Conservation (phyloP, 305 asterid species). For the Fraxinus xanthoxyloides region DNA sequence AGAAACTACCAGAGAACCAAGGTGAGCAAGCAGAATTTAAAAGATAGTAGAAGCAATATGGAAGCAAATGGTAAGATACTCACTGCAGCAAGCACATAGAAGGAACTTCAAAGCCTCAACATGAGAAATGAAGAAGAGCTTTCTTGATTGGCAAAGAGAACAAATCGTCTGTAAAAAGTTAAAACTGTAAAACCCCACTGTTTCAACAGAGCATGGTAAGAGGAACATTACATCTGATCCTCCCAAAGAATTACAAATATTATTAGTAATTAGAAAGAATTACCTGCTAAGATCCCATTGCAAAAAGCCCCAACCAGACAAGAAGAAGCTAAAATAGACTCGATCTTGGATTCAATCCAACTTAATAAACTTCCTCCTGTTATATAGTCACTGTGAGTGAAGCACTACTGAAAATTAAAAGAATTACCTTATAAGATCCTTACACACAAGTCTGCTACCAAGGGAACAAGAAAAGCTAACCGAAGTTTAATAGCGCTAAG, state of each 20-base stretch:
- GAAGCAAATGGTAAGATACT: background rate
- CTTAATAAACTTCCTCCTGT: background rate
- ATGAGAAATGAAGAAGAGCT: background rate
- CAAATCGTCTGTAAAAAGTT: background rate
- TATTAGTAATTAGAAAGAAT: slow-evolving; percentile 7
- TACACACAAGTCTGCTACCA: background rate
- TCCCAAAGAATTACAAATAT: background rate
- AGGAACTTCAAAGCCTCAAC: background rate
- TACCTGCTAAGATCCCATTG: slow-evolving; percentile 94
- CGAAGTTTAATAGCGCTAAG: background rate
- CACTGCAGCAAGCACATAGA: background rate
- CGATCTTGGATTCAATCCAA: background rate
- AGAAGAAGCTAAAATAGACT: slow-evolving; percentile 47
- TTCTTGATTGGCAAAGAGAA: background rate
- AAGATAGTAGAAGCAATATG: background rate
- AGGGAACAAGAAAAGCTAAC: slow-evolving; percentile 28
- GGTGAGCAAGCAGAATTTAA: background rate
- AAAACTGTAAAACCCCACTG: background rate
- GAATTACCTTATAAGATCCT: background rate
- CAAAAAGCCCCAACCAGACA: slow-evolving; percentile 83
- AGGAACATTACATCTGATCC: background rate
- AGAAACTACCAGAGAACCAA: background rate
- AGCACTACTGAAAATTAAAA: background rate
- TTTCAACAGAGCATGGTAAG: background rate
- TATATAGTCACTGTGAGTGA: background rate